Evolutionary conservation across 1,139 yeast genomes (phyloP).

Genomic region (Protomyces inouyei): DNA sequence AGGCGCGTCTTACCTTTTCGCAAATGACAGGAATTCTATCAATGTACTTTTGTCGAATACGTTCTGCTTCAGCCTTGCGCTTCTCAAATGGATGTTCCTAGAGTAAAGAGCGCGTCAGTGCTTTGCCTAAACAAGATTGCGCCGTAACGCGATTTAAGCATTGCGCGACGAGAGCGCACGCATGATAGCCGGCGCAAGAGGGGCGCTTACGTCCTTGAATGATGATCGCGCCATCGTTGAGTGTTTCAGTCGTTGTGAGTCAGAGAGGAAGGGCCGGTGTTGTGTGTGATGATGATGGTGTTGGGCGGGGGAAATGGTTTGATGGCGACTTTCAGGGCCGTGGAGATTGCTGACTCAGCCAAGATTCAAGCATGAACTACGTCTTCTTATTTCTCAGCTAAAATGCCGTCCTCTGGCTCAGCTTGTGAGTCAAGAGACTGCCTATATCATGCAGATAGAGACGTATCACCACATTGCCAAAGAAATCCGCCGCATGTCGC

Average conservation of each 20-base stretch:
- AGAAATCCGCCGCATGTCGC: neutral
- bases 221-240: constrained; percentile 9
- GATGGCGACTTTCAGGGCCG: neutral
- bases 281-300: neutral
- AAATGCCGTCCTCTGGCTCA: neutral
- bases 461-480: constrained; percentile 14
- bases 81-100: constrained; percentile 48
- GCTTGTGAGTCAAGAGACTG: constrained; percentile 1
- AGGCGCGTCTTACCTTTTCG: constrained; percentile 57
- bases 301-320: neutral
- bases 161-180: neutral
- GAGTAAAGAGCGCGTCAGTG: neutral
- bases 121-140: neutral
- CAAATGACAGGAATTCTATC: constrained; percentile 96
- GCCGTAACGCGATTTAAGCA: neutral
- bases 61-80: constrained; percentile 91
- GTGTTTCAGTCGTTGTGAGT: no score
- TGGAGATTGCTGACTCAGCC: neutral
- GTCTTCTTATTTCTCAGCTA: neutral
- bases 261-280: neutral
- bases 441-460: constrained; percentile 10
- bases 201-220: constrained; percentile 22
- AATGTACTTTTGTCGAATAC: constrained; percentile 81
- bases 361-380: neutral
- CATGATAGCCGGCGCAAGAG: neutral